A percentile compares a stretch with the other conserved stretches of the same genome.
Evolutionary conservation across 129 eudicot species (phyloP).

Genomic region (Chrysanthemum lavandulifolium): DNA sequence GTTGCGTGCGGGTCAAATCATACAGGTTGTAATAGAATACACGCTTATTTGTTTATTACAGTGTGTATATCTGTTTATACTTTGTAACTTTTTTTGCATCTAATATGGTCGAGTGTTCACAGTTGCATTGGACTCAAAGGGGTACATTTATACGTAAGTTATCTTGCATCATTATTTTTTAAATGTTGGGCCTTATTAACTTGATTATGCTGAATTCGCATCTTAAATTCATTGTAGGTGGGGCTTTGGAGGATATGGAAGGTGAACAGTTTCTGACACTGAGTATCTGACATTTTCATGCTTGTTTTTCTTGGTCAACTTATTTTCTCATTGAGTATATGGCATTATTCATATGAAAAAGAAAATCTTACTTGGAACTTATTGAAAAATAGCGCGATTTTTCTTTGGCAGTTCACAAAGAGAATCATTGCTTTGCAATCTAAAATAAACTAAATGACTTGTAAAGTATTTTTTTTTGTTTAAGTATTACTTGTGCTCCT

Average conservation of each 20-base stretch:
- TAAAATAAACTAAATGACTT: no score
- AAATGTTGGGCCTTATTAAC: background rate
- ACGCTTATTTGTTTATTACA: background rate
- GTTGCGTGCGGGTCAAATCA: constrained; percentile 96
- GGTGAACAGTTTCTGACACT: constrained; percentile 39
- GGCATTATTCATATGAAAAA: no score
- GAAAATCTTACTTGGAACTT: no score
- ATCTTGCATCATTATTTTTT: background rate
- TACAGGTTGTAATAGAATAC: constrained; percentile 52
- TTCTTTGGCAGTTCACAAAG: no score
- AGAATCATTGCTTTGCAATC: no score
- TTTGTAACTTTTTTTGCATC: constrained; percentile 1
- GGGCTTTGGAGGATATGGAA: constrained; percentile 98
- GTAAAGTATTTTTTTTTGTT: no score
- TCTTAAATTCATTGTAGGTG: constrained; percentile 47
- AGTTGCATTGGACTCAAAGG: constrained; percentile 93
- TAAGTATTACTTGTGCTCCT: no score
- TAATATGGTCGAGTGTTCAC: constrained; percentile 25
- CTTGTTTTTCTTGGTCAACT: no score
- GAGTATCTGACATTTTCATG: no score
- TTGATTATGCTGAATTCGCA: background rate
- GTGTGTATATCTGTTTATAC: background rate
- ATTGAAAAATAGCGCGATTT: no score
- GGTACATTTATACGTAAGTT: constrained; percentile 94
- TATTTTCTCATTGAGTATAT: no score